A percentile compares a stretch with the other conserved stretches of the same genome.
These are phyloP conservation scores for Agastache rugosa DNA, from an alignment of 257 asterid species.

Conservation along the genomic window DNA sequence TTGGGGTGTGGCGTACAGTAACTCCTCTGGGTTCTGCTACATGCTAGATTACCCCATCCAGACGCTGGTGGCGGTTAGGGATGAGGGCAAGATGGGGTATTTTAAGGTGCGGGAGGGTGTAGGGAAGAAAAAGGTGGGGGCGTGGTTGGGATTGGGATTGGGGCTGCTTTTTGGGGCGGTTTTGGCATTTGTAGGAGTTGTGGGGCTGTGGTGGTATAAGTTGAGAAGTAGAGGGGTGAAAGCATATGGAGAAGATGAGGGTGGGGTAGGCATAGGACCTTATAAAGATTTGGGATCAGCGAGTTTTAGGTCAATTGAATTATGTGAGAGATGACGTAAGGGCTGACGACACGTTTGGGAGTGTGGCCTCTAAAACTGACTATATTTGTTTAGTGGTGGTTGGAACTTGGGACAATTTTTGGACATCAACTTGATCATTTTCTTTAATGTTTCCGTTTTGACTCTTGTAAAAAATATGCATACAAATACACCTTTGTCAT, in stretches of 20 bases:
- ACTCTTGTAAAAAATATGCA: constrained; percentile 11
- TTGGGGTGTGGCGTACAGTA: constrained; percentile 91
- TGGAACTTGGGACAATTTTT: constrained; percentile 35
- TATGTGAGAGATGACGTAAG: constrained; percentile 74
- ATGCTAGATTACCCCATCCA: constrained; percentile 66
- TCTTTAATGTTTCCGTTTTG: neutral
- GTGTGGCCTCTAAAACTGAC: constrained; percentile 28
- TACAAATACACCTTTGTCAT: too few relatives aligned
- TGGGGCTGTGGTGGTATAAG: constrained; percentile 56
- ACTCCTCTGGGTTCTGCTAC: constrained; percentile 93
- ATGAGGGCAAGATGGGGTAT: constrained; percentile 71
- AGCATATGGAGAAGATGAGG: constrained; percentile 60
- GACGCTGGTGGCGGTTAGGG: constrained; percentile 62
- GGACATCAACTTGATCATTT: constrained; percentile 20
- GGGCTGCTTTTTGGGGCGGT: constrained; percentile 65
- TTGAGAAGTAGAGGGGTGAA: constrained; percentile 59
- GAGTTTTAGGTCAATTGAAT: constrained; percentile 89
- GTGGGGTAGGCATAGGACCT: constrained; percentile 68
- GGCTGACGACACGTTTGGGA: constrained; percentile 51
- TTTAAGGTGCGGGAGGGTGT: constrained; percentile 76
- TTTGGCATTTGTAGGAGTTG: constrained; percentile 56
- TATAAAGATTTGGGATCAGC: constrained; percentile 85
- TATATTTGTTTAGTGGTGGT: constrained; percentile 24
- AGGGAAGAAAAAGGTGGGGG: constrained; percentile 46
- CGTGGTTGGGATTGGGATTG: constrained; percentile 56